Base-by-base conservation (phyloP, 257 asterid species). In the Paulownia fortunei region DNA sequence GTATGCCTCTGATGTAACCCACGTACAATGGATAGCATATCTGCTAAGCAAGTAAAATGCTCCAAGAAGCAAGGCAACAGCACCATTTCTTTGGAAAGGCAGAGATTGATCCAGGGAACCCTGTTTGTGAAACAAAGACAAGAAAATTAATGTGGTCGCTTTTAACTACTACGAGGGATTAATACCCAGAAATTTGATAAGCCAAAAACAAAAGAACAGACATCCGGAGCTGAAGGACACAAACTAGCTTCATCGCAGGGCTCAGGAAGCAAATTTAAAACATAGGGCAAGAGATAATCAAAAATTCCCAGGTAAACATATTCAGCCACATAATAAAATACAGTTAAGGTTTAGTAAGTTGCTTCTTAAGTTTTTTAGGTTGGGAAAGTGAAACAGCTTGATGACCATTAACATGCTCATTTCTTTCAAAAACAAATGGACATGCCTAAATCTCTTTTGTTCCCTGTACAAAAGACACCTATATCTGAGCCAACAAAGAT, bases 1-100 rank as follows among this genome's bases (percentile, higher is more conserved):
- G 86, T 94, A 94, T 65, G 99, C 99, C 90, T 94, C 99, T 24
- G 99, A 94, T 32, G 98, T 94, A 60, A 94, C 99, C 99, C 99
- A 94, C 6, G 99, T 94, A 81, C 98, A 92, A 76, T 94, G 99
- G 85, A 88, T 91, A 26, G 85, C 98, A 62, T 94, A 94, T 88
- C 99, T 85, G 84, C 95, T 91, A 64, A 94, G 91, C 89, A 94
- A 81, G 89, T 88, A 92, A 82, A 94, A 84, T 68, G 92, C 97
- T 66, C 99, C 98, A 58, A 91, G 60, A 80, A 94, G 98, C 85
- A 94, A 88, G 27, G 94, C 98, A 54, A 86, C 85, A 54, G 99
- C 99, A 76, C 92, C 97, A 76, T 94, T 91, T 78, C 75, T 94
- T 81, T 88, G 90, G 73, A 92, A 88, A 59, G 99, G 99, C 73